Conservation (phyloP, 345 rosid genomes). For the Aquilaria sinensis region DNA sequence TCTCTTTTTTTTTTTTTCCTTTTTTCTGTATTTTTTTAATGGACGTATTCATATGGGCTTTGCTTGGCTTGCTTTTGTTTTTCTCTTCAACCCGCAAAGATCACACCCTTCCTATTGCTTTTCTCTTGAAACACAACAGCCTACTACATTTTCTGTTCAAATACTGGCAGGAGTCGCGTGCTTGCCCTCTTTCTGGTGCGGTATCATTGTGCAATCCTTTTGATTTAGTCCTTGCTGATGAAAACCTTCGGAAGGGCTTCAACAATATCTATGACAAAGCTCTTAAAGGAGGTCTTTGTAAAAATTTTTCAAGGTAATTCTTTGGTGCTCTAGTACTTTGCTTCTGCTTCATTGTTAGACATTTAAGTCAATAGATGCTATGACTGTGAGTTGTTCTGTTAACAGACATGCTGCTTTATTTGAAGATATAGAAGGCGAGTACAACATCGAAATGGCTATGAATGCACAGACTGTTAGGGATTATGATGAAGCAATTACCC, state of each 20-base stretch:
- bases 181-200: conserved; percentile 66
- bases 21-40: no score
- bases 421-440: conserved; percentile 79
- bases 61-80: no score
- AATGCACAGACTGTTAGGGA: conserved; percentile 77
- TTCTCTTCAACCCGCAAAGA: no score
- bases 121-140: no score
- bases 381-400: no score
- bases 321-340: background rate
- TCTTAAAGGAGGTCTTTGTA: conserved; percentile 55
- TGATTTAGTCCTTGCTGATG: conserved; percentile 83
- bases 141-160: no score
- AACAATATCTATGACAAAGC: conserved; percentile 77
- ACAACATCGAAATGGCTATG: conserved; percentile 53
- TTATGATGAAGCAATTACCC: conserved; percentile 76
- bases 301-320: conserved; percentile 57
- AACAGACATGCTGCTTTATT: conserved; percentile 75
- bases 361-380: no score
- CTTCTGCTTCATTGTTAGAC: no score
- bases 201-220: conserved; percentile 92
- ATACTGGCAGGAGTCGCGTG: conserved; percentile 52
- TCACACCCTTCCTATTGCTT: no score
- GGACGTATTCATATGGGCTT: no score
- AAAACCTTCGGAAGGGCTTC: conserved; percentile 91
- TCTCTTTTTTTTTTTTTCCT: no score